Evolutionary conservation across 176 grass and related monocot genomes (phyloP).

Genomic region (Eleusine coracana): DNA sequence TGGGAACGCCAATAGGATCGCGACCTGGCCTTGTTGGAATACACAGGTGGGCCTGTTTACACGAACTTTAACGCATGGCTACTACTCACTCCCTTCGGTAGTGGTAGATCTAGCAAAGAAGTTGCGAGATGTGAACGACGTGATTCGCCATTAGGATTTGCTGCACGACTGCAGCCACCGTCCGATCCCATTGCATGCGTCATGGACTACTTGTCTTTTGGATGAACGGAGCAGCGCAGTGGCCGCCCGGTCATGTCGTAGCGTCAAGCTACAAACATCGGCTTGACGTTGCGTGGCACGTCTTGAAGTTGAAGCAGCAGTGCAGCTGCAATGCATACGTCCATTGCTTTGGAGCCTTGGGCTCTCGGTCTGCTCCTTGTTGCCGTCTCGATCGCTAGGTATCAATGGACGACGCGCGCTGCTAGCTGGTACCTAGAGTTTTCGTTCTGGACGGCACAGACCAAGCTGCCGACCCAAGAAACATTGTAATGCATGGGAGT

Average conservation of each 20-base stretch:
- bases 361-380: not conserved
- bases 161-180: not conserved
- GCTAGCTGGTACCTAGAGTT: not conserved
- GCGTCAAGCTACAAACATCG: conserved; percentile 42
- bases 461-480: conserved; percentile 26
- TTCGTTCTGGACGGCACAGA: conserved; percentile 44
- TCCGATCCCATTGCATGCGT: conserved; percentile 27
- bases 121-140: not conserved
- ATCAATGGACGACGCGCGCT: not conserved
- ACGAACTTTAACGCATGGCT: conserved; percentile 9
- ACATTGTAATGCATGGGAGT: not conserved
- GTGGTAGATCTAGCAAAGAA: not conserved
- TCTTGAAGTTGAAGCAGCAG: not conserved
- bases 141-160: not conserved
- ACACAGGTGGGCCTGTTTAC: conserved; percentile 18
- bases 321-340: not conserved
- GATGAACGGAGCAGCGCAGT: not conserved
- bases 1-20: conserved; percentile 13
- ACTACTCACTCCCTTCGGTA: not conserved
- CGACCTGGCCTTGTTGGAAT: not conserved
- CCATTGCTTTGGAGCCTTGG: not conserved
- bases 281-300: conserved; percentile 11
- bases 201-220: not conserved
- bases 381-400: no score
- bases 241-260: conserved; percentile 11